These are phyloP conservation scores for Aspergillus sclerotioniger DNA, from an alignment of 495 filamentous ascomycete genomes.

Conservation along the genomic window DNA sequence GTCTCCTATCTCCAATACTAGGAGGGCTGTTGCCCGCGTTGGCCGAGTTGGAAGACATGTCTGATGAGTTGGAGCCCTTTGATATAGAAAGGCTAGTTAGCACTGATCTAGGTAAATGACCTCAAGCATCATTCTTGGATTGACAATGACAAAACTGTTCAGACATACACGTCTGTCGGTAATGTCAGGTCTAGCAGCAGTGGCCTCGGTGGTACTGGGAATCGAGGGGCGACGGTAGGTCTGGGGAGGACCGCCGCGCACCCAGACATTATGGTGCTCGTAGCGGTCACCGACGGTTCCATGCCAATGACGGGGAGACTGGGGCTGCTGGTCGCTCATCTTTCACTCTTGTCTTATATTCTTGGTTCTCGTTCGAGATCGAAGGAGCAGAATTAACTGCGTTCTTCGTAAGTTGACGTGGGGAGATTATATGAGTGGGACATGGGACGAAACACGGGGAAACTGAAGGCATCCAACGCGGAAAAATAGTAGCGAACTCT, in stretches of 20 bases:
- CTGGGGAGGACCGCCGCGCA: constrained; percentile 34
- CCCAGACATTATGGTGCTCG: constrained; percentile 46
- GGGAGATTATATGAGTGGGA: background rate
- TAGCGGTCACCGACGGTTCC: constrained; percentile 38
- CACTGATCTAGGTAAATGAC: background rate
- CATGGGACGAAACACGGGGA: background rate
- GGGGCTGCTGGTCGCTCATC: constrained; percentile 31
- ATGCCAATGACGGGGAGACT: constrained; percentile 39
- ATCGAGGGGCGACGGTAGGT: constrained; percentile 24
- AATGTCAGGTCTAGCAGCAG: constrained; percentile 2
- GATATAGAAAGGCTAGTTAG: too few species aligned
- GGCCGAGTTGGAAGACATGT: constrained; percentile 13
- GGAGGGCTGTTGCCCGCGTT: constrained; percentile 7
- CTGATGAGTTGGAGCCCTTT: constrained; percentile 19
- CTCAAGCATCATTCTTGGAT: background rate
- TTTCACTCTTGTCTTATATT: background rate
- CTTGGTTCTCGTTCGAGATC: background rate
- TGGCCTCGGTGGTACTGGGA: constrained; percentile 21
- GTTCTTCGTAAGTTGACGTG: constrained; percentile 4
- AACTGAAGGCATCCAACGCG: background rate
- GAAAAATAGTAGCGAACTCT: background rate
- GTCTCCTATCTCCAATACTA: constrained; percentile 27
- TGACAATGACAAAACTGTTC: background rate
- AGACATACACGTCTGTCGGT: constrained; percentile 25
- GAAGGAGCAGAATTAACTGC: background rate